Conservation (phyloP, 768 basidiomycete species). For the Clitopilus passeckerianus region DNA sequence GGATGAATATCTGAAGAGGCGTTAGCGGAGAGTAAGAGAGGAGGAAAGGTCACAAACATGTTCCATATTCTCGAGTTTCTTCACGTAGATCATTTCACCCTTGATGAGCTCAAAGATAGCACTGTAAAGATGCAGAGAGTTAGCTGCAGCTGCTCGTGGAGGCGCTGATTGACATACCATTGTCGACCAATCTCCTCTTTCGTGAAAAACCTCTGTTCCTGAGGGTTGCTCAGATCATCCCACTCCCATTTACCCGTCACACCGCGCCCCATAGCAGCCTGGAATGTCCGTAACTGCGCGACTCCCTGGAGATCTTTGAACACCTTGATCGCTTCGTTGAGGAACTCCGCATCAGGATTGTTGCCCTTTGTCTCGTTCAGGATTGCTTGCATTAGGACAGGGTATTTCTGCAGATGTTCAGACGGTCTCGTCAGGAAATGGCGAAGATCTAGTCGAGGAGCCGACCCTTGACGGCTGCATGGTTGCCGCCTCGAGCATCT, state of each 20-base stretch:
- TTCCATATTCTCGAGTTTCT: constrained; percentile 86
- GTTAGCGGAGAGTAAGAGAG: background rate
- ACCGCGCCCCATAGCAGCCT: constrained; percentile 82
- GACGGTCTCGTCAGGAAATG: constrained; percentile 76
- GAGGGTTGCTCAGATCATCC: constrained; percentile 77
- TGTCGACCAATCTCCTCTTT: constrained; percentile 83
- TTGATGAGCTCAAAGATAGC: constrained; percentile 95
- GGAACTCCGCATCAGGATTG: constrained; percentile 80
- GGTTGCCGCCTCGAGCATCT: constrained; percentile 38
- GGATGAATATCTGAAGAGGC: constrained; percentile 68
- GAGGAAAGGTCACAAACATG: constrained; percentile 37
- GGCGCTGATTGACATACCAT: constrained; percentile 45
- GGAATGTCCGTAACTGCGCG: constrained; percentile 85
- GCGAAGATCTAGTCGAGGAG: constrained; percentile 58
- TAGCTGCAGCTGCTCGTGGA: background rate
- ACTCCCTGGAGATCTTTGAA: constrained; percentile 79
- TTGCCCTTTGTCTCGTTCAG: constrained; percentile 74
- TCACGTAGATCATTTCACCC: constrained; percentile 96
- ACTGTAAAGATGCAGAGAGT: constrained; percentile 23
- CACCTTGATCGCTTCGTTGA: constrained; percentile 73
- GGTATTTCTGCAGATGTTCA: constrained; percentile 85
- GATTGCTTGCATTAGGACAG: constrained; percentile 82
- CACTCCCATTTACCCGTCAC: constrained; percentile 80
- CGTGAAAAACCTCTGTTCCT: constrained; percentile 50
- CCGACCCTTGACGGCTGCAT: constrained; percentile 30